Evolutionary conservation across 495 filamentous ascomycete genomes (phyloP).

Genomic region (Lepidopterella palustris): DNA sequence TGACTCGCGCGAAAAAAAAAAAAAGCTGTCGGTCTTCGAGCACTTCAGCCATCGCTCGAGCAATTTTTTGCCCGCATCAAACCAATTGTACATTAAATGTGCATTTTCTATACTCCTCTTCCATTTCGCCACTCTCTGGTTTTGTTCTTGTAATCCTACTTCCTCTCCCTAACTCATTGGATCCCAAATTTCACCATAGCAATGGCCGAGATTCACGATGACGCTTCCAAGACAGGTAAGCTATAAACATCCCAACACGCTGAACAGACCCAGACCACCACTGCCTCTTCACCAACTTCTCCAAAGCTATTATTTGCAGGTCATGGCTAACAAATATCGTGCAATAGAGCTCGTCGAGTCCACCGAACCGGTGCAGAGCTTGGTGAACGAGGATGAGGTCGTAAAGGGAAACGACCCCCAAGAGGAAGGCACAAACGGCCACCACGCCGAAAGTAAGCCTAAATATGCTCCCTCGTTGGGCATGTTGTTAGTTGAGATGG

Average conservation of each 20-base stretch:
- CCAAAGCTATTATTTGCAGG: background rate
- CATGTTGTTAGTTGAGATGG: background rate
- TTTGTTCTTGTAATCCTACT: slow-evolving; percentile 8
- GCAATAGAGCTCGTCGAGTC: slow-evolving; percentile 15
- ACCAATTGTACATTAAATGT: slow-evolving; percentile 25
- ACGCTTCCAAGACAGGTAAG: slow-evolving; percentile 29
- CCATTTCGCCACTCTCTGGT: slow-evolving; percentile 3
- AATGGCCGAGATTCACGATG: slow-evolving; percentile 30
- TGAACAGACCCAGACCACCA: background rate
- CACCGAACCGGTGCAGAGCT: background rate
- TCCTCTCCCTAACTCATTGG: background rate
- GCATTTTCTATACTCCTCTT: slow-evolving; percentile 21
- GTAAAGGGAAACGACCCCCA: background rate
- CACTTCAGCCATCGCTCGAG: background rate
- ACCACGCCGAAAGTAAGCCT: slow-evolving; percentile 11
- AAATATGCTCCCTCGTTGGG: no score
- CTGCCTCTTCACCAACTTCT: background rate
- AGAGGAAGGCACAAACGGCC: slow-evolving; percentile 5
- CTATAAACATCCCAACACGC: background rate
- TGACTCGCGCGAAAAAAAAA: background rate
- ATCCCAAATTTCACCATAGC: background rate
- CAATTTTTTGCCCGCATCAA: background rate
- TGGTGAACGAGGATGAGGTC: slow-evolving; percentile 3
- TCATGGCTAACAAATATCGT: slow-evolving; percentile 6
- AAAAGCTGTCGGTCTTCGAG: slow-evolving; percentile 3